These are phyloP conservation scores for Elongisporangium undulatum DNA, from an alignment of 352 stramenopile genomes.

Conservation along the genomic window DNA sequence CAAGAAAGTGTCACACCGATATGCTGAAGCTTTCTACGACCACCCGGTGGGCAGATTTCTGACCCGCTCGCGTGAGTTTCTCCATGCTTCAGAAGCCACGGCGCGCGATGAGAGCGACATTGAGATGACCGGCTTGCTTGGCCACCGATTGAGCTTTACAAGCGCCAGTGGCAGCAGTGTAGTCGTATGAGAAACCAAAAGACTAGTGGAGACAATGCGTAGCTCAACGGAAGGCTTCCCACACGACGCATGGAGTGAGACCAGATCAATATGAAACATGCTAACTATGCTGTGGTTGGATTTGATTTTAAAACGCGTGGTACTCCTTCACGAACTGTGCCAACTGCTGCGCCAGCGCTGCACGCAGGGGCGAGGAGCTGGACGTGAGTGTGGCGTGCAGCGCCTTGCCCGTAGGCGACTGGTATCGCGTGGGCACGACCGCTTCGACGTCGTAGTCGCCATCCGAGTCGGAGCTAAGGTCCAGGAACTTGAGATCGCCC, in stretches of 20 bases:
- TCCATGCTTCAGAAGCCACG: neutral
- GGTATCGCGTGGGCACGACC: slow-evolving; percentile 62
- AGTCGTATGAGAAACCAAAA: neutral
- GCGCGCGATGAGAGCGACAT: neutral
- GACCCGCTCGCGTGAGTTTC: neutral
- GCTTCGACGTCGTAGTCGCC: slow-evolving; percentile 73
- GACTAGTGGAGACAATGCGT: neutral
- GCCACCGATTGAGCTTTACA: neutral
- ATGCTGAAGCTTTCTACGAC: neutral
- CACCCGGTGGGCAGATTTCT: neutral
- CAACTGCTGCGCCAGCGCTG: slow-evolving; percentile 43
- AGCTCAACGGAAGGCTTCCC: neutral
- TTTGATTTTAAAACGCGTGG: slow-evolving; percentile 49
- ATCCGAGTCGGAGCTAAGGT: slow-evolving; percentile 75
- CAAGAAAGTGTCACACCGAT: neutral
- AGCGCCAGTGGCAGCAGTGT: neutral
- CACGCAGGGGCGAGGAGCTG: slow-evolving; percentile 51
- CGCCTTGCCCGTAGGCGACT: slow-evolving; percentile 57
- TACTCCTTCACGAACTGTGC: slow-evolving; percentile 69
- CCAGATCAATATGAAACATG: neutral
- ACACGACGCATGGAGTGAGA: neutral
- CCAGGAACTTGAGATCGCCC: slow-evolving; percentile 73
- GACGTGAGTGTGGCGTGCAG: slow-evolving; percentile 59
- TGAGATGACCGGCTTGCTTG: neutral
- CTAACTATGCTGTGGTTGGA: slow-evolving; percentile 4